A percentile compares a stretch with the other conserved stretches of the same genome.
Conservation (phyloP, 2,329 filamentous ascomycete genomes). For the Clathrospora elynae region DNA sequence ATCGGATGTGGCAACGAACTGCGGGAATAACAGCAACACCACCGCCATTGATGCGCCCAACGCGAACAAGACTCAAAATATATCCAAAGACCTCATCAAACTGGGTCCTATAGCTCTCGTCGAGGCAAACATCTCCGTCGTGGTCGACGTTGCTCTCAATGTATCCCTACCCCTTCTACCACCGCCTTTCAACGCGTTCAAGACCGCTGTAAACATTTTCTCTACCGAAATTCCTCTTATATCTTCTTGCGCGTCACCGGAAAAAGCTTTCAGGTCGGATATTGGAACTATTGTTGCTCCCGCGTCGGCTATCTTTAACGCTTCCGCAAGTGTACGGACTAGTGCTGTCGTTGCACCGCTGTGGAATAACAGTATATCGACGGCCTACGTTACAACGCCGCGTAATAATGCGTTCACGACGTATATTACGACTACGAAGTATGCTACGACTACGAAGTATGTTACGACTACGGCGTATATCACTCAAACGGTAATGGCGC, state of each 20-base stretch:
- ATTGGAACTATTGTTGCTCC: conserved; percentile 5
- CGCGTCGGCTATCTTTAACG: not conserved
- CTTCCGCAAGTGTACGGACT: no score
- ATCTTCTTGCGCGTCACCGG: conserved; percentile 25
- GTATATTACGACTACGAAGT: no score
- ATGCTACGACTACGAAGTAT: no score
- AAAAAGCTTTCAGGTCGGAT: conserved; percentile 2
- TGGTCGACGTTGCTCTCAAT: conserved; percentile 25
- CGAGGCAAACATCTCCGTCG: conserved; percentile 33
- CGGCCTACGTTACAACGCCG: no score
- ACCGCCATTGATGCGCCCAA: not conserved
- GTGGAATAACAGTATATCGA: no score
- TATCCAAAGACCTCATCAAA: not conserved
- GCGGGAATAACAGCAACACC: conserved; percentile 16
- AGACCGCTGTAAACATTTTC: conserved; percentile 26
- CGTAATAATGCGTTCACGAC: no score
- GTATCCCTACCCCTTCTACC: conserved; percentile 31
- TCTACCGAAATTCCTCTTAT: conserved; percentile 26
- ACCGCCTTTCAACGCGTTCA: conserved; percentile 18
- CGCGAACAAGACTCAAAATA: conserved; percentile 8
- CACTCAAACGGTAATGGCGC: no score
- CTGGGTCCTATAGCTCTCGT: conserved; percentile 30
- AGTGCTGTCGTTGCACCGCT: no score
- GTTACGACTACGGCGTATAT: no score
- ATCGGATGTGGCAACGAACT: conserved; percentile 26